Percentiles rank a stretch among this genome's conserved stretches.
Conservation (phyloP, 768 basidiomycete species). For the Scleroderma bovista region DNA sequence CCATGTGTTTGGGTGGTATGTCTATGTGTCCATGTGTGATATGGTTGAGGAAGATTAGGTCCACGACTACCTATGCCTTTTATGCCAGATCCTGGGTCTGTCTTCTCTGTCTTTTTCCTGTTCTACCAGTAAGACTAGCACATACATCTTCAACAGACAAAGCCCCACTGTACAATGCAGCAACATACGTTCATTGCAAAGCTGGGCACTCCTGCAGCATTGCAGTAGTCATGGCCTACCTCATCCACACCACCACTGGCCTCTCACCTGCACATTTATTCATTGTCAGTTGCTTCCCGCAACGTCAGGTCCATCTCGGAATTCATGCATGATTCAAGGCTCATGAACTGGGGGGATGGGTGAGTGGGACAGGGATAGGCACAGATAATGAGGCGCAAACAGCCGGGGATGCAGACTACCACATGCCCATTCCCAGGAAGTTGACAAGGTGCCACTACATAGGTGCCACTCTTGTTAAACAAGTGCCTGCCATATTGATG, state of each 20-base stretch:
- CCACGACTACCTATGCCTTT: slow-evolving; percentile 71
- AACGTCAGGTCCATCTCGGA: slow-evolving; percentile 98
- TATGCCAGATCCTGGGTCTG: slow-evolving; percentile 83
- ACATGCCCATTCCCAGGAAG: too few species aligned
- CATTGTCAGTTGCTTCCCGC: slow-evolving; percentile 87
- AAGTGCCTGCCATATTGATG: too few species aligned
- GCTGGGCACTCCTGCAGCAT: slow-evolving; percentile 95
- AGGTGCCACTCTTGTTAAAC: too few species aligned
- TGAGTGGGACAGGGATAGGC: slow-evolving; percentile 13
- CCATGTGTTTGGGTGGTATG: slow-evolving; percentile 76
- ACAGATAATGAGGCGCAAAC: slow-evolving; percentile 33
- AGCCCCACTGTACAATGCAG: slow-evolving; percentile 80
- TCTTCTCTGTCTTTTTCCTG: slow-evolving; percentile 9
- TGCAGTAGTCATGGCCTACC: slow-evolving; percentile 94
- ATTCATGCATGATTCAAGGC: slow-evolving; percentile 96
- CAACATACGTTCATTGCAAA: slow-evolving; percentile 94
- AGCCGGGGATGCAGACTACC: slow-evolving; percentile 50
- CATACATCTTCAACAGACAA: slow-evolving; percentile 56
- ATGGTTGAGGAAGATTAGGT: slow-evolving; percentile 94
- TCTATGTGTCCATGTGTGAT: slow-evolving; percentile 89
- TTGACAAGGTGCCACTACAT: too few species aligned
- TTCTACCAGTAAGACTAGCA: slow-evolving; percentile 1
- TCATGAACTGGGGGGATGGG: slow-evolving; percentile 67
- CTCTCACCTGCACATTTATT: slow-evolving; percentile 89
- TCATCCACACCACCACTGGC: slow-evolving; percentile 97